phyloP scores from a whole-genome alignment of 164 flowering plant species.

The Magnolia changhungtana region DNA sequence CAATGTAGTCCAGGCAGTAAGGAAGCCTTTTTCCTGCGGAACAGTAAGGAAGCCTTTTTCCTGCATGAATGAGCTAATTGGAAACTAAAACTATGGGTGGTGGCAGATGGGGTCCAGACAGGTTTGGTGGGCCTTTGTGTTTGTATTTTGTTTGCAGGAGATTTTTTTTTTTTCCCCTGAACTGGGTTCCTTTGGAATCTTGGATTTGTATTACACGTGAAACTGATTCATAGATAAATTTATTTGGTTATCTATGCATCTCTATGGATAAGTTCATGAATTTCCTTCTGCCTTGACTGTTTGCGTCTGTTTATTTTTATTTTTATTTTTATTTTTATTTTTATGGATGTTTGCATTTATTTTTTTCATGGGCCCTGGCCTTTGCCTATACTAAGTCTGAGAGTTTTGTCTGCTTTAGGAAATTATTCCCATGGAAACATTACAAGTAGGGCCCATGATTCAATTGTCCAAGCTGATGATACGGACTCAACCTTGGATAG shows the following conservation, averaged over 20 bases:
- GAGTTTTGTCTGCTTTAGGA: no score
- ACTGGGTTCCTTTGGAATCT: slow-evolving; percentile 1
- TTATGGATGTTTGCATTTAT: neutral
- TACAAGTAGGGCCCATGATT: no score
- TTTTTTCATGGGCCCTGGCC: no score
- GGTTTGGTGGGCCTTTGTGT: neutral
- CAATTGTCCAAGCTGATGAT: no score
- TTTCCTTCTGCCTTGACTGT: neutral
- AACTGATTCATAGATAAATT: slow-evolving; percentile 12
- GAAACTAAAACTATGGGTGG: neutral
- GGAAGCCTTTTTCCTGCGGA: neutral
- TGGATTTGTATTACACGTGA: slow-evolving; percentile 3
- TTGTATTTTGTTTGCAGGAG: neutral
- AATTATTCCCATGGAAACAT: no score
- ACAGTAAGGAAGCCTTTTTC: neutral
- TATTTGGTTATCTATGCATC: slow-evolving; percentile 4
- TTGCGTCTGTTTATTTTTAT: neutral
- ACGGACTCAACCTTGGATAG: no score
- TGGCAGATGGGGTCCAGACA: neutral
- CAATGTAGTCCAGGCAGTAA: neutral
- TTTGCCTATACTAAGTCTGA: no score
- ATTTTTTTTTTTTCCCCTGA: neutral
- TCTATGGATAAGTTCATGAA: slow-evolving; percentile 2
- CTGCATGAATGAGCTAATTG: neutral
- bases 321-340: neutral